These are phyloP conservation scores for Acidomyces sp. DNA, from an alignment of 495 filamentous ascomycete species.

Conservation along the genomic window DNA sequence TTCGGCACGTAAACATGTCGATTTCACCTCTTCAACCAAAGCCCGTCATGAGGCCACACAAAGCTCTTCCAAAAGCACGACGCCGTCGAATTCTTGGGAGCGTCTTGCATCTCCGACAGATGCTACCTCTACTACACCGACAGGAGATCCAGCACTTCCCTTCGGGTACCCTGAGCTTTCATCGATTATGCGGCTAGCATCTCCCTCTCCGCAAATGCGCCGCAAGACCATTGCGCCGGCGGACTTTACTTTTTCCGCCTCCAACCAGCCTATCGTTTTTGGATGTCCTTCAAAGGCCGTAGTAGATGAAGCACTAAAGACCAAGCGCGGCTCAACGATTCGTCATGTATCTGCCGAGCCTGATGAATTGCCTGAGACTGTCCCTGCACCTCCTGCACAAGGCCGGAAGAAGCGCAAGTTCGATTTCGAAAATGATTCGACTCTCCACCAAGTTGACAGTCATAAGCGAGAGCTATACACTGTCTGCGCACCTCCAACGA, in stretches of 20 bases:
- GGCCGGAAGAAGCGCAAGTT: conserved; percentile 30
- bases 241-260: conserved; percentile 29
- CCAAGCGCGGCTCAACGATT: conserved; percentile 11
- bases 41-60: conserved; percentile 27
- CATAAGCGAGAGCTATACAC: no score
- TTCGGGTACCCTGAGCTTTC: conserved; percentile 2
- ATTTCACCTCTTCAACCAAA: conserved; percentile 44
- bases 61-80: conserved; percentile 6
- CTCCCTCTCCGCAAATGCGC: conserved; percentile 15
- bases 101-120: no score
- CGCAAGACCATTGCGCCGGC: conserved; percentile 16
- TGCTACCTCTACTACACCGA: background rate
- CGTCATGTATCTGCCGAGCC: conserved; percentile 18
- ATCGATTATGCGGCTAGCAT: conserved; percentile 15
- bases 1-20: conserved; percentile 42
- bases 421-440: conserved; percentile 20
- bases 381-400: background rate
- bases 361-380: background rate
- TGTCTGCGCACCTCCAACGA: background rate
- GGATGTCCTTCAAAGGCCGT: conserved; percentile 21
- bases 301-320: conserved; percentile 16
- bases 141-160: conserved; percentile 1
- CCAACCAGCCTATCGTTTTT: conserved; percentile 23
- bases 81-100: no score
- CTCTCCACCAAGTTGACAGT: no score